Base-by-base conservation (phyloP, 768 basidiomycete species). In the Termitomyces sp. region DNA sequence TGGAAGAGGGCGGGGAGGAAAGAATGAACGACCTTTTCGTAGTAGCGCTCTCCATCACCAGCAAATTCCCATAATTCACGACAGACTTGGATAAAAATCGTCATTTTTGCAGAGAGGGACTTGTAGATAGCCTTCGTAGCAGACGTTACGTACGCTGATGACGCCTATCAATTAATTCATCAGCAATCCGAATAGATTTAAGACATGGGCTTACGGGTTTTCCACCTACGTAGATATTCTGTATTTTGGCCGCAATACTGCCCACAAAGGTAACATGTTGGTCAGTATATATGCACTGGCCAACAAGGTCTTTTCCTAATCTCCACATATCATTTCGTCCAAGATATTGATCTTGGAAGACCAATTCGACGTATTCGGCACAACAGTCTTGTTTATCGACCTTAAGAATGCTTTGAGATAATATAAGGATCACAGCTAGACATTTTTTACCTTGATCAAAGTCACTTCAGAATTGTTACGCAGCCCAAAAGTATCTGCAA, bases 321-420 rank as follows among this genome's bases (percentile, higher is more conserved):
- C 94, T 79, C 93, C 95, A 98, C 94, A 97, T 96, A 63, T 98
- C 97, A 60, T 90, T 93, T 47, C 97, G 84, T 16, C 95, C 96
- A 16, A 98, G 79, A 68, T 98, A 98, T 67, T 96, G 94, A 68
- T 97, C 94, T 61, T 92, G 90, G 67, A 98, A 98, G 47, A 86
- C 85, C 56, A 98, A 81, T 66, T 98, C 96, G 51, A 98, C 80
- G 66, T 87, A 88, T 59, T 90, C 86, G 1, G 90, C 91, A 26
- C 74, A 79, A 58, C 83, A 80, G 38, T 73, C 71, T 7, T 77
- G 74, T 62, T 79, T 83, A 61, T 94, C 85, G 43, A 91, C 88
- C 90, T 92, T 54, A 28, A 13, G 14, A 36, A 46, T 14, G 20
- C 63, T 58, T 62, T 60, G 60, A 45, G 55, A 56, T 63, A 49